Percentiles rank a stretch among this genome's conserved stretches.
Evolutionary conservation across 192 early-diverging fungal species (phyloP).

Genomic region (Obelidium mucronatum): DNA sequence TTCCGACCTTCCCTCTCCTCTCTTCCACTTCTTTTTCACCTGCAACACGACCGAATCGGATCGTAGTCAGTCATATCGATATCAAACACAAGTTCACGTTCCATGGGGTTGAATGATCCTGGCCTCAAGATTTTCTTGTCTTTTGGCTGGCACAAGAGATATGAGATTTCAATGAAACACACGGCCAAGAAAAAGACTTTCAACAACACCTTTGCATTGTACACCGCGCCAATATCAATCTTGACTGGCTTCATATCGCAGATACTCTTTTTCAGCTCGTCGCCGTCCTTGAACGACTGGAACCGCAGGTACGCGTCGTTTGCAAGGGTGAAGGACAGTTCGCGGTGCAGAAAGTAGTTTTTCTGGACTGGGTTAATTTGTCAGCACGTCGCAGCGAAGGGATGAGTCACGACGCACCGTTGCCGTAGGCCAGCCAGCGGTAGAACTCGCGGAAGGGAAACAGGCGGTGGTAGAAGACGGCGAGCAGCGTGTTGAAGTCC

Average conservation of each 20-base stretch:
- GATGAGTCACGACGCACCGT: conserved; percentile 46
- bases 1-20: no score
- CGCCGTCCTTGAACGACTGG: conserved; percentile 77
- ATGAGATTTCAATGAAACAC: neutral
- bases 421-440: conserved; percentile 86
- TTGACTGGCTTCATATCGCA: conserved; percentile 81
- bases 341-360: conserved; percentile 82
- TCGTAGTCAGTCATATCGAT: conserved; percentile 99
- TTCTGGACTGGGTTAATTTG: conserved; percentile 55
- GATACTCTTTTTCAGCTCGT: conserved; percentile 81
- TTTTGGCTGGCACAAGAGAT: conserved; percentile 70
- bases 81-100: conserved; percentile 97
- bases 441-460: conserved; percentile 87
- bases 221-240: conserved; percentile 98
- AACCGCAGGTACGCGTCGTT: conserved; percentile 88
- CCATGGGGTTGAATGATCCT: conserved; percentile 75
- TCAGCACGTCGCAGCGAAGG: neutral
- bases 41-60: conserved; percentile 94
- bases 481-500: conserved; percentile 15
- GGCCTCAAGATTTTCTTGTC: conserved; percentile 79
- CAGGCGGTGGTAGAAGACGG: conserved; percentile 80
- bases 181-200: conserved; percentile 8
- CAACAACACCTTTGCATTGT: conserved; percentile 70
- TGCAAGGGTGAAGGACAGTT: conserved; percentile 89
- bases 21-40: no score